These are phyloP conservation scores for Apiotrichum gracile DNA, from an alignment of 1,284 basidiomycete genomes.

Conservation along the genomic window DNA sequence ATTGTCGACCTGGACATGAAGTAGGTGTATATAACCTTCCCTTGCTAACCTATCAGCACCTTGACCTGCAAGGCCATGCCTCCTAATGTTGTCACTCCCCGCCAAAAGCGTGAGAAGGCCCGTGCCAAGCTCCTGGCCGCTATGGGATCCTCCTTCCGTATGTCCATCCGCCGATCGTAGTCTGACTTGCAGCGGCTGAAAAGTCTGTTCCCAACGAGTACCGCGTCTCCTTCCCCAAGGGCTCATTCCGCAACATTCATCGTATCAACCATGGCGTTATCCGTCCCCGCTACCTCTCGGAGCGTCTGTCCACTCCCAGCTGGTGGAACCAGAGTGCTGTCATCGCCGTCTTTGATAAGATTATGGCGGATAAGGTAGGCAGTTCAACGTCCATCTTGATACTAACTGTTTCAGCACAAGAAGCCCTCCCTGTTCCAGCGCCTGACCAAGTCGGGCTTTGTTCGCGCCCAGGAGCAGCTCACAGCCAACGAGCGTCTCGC, in stretches of 20 bases:
- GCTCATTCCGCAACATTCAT: conserved; percentile 51
- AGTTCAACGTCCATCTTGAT: conserved; percentile 1
- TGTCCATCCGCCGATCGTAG: background rate
- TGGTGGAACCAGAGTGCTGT: conserved; percentile 91
- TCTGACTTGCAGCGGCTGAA: conserved; percentile 4
- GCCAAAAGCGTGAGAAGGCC: conserved; percentile 77
- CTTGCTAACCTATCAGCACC: conserved; percentile 7
- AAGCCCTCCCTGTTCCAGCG: conserved; percentile 83
- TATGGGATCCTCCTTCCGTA: conserved; percentile 57
- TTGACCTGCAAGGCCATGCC: conserved; percentile 73
- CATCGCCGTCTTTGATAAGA: conserved; percentile 80
- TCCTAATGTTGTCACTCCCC: conserved; percentile 68
- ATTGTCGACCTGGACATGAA: conserved; percentile 74
- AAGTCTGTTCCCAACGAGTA: conserved; percentile 58
- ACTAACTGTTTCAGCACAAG: conserved; percentile 57
- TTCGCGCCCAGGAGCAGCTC: conserved; percentile 66
- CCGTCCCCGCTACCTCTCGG: conserved; percentile 34
- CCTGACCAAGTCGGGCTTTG: conserved; percentile 61
- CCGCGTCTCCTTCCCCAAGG: conserved; percentile 90
- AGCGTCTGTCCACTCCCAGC: conserved; percentile 70
- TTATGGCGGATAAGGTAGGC: conserved; percentile 74
- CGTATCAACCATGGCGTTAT: conserved; percentile 24
- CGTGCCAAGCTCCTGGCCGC: conserved; percentile 67
- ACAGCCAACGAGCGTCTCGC: conserved; percentile 73
- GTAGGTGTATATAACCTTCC: background rate